Conservation (phyloP, 2,329 filamentous ascomycete genomes). For the Zalaria sp. region DNA sequence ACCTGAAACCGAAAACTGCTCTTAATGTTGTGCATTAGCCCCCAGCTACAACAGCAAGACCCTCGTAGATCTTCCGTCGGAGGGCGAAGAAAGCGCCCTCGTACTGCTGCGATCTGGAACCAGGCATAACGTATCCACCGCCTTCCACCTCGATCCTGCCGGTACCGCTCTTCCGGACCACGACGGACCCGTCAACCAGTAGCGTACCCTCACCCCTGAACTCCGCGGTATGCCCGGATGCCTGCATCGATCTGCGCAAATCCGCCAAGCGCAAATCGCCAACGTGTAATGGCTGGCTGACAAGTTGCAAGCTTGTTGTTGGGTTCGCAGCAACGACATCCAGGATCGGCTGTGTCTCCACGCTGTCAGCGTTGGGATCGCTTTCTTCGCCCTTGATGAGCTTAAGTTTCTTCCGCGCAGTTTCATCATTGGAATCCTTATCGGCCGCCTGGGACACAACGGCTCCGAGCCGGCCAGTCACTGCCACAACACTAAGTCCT, state of each 20-base stretch:
- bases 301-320: constrained; percentile 47
- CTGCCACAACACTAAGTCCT: constrained; percentile 79
- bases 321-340: constrained; percentile 47
- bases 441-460: constrained; percentile 24
- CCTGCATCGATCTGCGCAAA: constrained; percentile 69
- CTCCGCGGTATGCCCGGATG: constrained; percentile 72
- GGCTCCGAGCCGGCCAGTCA: constrained; percentile 58
- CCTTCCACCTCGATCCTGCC: constrained; percentile 81
- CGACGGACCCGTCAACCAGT: constrained; percentile 75
- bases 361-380: constrained; percentile 14
- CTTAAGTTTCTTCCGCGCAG: constrained; percentile 37
- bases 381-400: constrained; percentile 32
- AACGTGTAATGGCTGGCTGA: constrained; percentile 81
- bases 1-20: no score
- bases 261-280: constrained; percentile 85
- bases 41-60: constrained; percentile 77
- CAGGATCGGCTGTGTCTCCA: constrained; percentile 32
- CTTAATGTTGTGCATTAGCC: constrained; percentile 24
- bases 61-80: constrained; percentile 83
- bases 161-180: constrained; percentile 76
- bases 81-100: constrained; percentile 73
- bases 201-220: constrained; percentile 88
- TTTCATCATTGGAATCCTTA: constrained; percentile 22
- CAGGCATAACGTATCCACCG: constrained; percentile 41
- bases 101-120: constrained; percentile 29